Conservation (phyloP, 352 stramenopile genomes). For the Globisporangium orthogonon region DNA sequence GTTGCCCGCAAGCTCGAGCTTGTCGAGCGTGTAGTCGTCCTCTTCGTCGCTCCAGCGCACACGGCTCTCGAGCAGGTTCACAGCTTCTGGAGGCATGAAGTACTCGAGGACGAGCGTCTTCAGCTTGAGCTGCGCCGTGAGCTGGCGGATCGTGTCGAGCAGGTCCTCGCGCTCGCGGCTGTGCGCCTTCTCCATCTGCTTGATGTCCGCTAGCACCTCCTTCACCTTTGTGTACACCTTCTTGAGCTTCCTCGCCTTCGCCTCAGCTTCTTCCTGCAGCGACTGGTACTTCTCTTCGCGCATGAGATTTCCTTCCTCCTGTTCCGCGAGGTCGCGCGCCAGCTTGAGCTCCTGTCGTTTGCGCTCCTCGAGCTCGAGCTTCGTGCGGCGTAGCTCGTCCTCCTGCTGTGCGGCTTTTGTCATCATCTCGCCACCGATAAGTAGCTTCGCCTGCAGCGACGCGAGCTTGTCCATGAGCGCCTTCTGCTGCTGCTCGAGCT, state of each 20-base stretch:
- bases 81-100: slow-evolving; percentile 80
- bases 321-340: slow-evolving; percentile 89
- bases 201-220: slow-evolving; percentile 87
- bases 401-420: slow-evolving; percentile 94
- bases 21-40: slow-evolving; percentile 62
- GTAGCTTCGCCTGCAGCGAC: slow-evolving; percentile 89
- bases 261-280: slow-evolving; percentile 91
- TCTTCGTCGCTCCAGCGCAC: slow-evolving; percentile 73
- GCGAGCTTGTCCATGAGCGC: slow-evolving; percentile 84
- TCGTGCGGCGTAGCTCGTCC: slow-evolving; percentile 88
- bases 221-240: slow-evolving; percentile 92
- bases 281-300: slow-evolving; percentile 89
- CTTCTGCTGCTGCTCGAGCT: slow-evolving; percentile 68
- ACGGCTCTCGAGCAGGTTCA: slow-evolving; percentile 47
- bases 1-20: slow-evolving; percentile 74
- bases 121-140: slow-evolving; percentile 95
- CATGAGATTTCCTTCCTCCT: slow-evolving; percentile 92
- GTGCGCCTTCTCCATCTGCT: slow-evolving; percentile 93
- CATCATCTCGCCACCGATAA: slow-evolving; percentile 92
- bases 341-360: slow-evolving; percentile 81
- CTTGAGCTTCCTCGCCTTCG: slow-evolving; percentile 95
- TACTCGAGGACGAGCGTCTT: slow-evolving; percentile 92
- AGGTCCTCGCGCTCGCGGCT: slow-evolving; percentile 90
- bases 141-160: slow-evolving; percentile 92
- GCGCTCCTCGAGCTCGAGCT: slow-evolving; percentile 91